Base-by-base conservation (phyloP, 163 green algal species). In the Scenedesmus sp. region DNA sequence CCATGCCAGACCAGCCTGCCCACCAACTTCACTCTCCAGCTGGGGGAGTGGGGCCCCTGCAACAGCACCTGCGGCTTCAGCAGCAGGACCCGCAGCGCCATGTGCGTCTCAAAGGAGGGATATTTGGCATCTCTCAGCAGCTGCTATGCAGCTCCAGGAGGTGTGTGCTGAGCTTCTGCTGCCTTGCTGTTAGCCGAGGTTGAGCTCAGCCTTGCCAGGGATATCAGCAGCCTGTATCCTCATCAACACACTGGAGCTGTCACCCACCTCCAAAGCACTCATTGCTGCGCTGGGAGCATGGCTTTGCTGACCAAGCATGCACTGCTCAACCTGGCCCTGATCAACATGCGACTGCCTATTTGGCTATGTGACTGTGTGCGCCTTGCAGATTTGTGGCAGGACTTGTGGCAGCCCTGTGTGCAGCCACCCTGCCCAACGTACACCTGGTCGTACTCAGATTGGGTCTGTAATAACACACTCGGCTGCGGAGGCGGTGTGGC, bases 391-490 rank as follows among this genome's bases (percentile, higher is more conserved):
- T 18, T 52, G 34, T 90, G 81, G 89, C 89, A 52, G 20, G 12
- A 86, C 9, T 46, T 89, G 66, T 92, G 90, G 90, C n/a, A 90
- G 70, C 26, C 70, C 3, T 92, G 90, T n/a, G n/a, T 5, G 7
- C 55, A 77, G 67, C 66, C 82, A 4, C 9, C 82, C 7, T 88
- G 81, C n/a, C 46, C 81, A 0, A 8, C 34, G 2, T 85, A 87
- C 83, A 56, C 87, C 26, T 92, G 90, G 90, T 77, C 83, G 2
- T 92, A 92, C 67, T 70, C 52, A 6, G 90, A 92, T 16, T 92
- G 90, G 90, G 66, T 59, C n/a, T 92, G 90, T 77, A 60, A 92
- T 34, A 87, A 90, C 84, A 70, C 83, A n/a, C 4, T 13, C 2
- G 83, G 83, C 83, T 90, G 90, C 81, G 83, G 83, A 82, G 90